A percentile compares a stretch with the other conserved stretches of the same genome.
Conservation (phyloP, 2,329 filamentous ascomycete species). For the Paraconiothyrium brasiliense region DNA sequence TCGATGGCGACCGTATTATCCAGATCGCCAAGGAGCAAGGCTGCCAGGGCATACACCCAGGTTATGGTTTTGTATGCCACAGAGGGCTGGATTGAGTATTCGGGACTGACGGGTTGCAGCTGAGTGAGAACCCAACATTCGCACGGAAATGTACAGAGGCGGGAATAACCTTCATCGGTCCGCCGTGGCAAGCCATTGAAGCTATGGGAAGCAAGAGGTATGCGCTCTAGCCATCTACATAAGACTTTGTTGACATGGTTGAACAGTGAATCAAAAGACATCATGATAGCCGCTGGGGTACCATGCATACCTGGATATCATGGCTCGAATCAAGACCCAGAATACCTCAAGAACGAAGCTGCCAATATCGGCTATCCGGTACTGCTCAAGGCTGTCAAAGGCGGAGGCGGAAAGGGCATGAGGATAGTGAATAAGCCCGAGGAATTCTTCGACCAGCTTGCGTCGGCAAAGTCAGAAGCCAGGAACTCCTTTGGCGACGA, state of each 20-base stretch:
- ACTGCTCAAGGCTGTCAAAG: slow-evolving; percentile 72
- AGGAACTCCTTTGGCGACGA: slow-evolving; percentile 72
- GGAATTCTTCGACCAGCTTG: slow-evolving; percentile 68
- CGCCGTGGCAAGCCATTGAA: slow-evolving; percentile 78
- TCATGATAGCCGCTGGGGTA: slow-evolving; percentile 94
- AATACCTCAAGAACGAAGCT: slow-evolving; percentile 73
- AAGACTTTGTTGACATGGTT: slow-evolving; percentile 15
- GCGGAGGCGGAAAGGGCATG: slow-evolving; percentile 75
- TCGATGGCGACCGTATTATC: slow-evolving; percentile 94
- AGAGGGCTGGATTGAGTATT: background rate
- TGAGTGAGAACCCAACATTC: slow-evolving; percentile 93
- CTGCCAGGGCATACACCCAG: slow-evolving; percentile 92
- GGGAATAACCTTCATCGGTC: slow-evolving; percentile 93
- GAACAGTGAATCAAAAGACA: slow-evolving; percentile 81
- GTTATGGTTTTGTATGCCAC: slow-evolving; percentile 80
- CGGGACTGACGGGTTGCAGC: slow-evolving; percentile 38
- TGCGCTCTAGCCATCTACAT: slow-evolving; percentile 2
- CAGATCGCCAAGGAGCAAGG: slow-evolving; percentile 83
- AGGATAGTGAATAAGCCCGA: slow-evolving; percentile 66
- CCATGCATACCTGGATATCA: slow-evolving; percentile 98
- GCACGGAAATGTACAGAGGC: slow-evolving; percentile 88
- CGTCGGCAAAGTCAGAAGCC: slow-evolving; percentile 71
- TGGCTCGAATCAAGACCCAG: slow-evolving; percentile 78
- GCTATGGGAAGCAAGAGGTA: slow-evolving; percentile 91
- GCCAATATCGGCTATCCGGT: slow-evolving; percentile 74